These are phyloP conservation scores for Xylaria curta DNA, from an alignment of 495 filamentous ascomycete genomes.

Conservation along the genomic window DNA sequence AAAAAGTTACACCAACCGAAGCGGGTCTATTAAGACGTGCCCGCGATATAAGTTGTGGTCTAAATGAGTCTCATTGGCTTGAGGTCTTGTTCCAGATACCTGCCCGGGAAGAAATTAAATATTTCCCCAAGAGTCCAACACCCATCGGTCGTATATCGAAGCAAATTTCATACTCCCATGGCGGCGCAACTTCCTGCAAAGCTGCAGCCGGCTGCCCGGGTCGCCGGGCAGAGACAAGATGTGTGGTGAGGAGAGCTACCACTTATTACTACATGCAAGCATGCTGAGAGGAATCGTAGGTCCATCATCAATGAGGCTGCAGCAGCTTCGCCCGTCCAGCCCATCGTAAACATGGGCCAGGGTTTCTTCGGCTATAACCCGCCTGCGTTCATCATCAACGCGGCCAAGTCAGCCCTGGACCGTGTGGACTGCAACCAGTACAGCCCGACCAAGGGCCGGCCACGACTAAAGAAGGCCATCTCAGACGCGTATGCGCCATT, in stretches of 20 bases:
- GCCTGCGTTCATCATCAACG: slow-evolving; percentile 86
- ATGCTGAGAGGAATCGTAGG: slow-evolving; percentile 55
- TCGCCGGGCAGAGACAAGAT: slow-evolving; percentile 85
- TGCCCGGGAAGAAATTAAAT: slow-evolving; percentile 4
- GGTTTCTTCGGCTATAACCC: slow-evolving; percentile 99
- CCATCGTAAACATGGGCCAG: slow-evolving; percentile 95
- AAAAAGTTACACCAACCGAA: background rate
- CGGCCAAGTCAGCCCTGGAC: slow-evolving; percentile 87
- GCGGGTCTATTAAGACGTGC: background rate
- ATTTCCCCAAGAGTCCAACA: background rate
- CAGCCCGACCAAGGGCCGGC: slow-evolving; percentile 90
- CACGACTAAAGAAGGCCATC: slow-evolving; percentile 87
- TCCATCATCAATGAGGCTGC: slow-evolving; percentile 94
- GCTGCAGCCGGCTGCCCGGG: slow-evolving; percentile 74
- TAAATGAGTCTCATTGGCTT: slow-evolving; percentile 17
- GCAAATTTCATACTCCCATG: slow-evolving; percentile 39
- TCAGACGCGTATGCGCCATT: slow-evolving; percentile 86
- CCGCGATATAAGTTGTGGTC: background rate
- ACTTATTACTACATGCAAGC: background rate
- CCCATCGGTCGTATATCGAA: slow-evolving; percentile 13
- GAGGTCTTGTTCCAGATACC: slow-evolving; percentile 4
- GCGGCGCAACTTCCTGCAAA: slow-evolving; percentile 40
- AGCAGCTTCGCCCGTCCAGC: slow-evolving; percentile 81
- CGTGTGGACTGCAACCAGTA: slow-evolving; percentile 99
- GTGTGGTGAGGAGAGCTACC: slow-evolving; percentile 71